Conservation (phyloP, 345 rosid genomes). For the Rhodamnia argentea region DNA sequence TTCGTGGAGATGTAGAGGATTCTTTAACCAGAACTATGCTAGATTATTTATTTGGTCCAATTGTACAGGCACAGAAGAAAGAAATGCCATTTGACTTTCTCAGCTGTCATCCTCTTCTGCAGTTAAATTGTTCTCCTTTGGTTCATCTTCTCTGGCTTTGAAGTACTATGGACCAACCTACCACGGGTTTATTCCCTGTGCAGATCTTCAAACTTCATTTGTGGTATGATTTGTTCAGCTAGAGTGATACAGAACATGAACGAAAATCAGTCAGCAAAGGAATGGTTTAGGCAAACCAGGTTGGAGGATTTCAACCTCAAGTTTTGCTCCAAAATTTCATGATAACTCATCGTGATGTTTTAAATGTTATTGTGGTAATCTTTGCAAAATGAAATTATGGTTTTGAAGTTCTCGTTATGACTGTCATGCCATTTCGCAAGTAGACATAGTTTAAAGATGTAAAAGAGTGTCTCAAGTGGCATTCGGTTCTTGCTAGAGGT, state of each 20-base stretch:
- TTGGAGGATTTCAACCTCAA: background rate
- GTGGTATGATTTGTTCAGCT: too few species aligned
- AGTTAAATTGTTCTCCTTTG: background rate
- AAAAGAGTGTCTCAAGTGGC: too few species aligned
- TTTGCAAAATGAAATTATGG: background rate
- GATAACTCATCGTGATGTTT: background rate
- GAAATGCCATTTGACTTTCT: background rate
- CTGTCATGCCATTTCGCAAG: background rate
- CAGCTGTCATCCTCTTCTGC: background rate
- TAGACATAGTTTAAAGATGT: too few species aligned
- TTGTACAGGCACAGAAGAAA: background rate
- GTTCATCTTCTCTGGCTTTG: background rate
- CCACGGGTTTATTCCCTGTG: background rate
- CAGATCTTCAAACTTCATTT: background rate
- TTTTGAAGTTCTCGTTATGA: background rate
- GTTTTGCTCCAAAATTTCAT: background rate
- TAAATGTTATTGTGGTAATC: background rate
- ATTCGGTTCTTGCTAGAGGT: too few species aligned
- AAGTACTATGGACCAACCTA: background rate
- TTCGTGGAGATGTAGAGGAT: slow-evolving; percentile 15
- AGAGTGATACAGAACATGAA: too few species aligned
- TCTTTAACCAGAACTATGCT: too few species aligned
- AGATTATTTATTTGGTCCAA: too few species aligned
- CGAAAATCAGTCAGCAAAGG: too few species aligned
- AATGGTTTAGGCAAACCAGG: background rate